These are phyloP conservation scores for Selenicereus undatus DNA, from an alignment of 148 eudicot species.

Conservation along the genomic window DNA sequence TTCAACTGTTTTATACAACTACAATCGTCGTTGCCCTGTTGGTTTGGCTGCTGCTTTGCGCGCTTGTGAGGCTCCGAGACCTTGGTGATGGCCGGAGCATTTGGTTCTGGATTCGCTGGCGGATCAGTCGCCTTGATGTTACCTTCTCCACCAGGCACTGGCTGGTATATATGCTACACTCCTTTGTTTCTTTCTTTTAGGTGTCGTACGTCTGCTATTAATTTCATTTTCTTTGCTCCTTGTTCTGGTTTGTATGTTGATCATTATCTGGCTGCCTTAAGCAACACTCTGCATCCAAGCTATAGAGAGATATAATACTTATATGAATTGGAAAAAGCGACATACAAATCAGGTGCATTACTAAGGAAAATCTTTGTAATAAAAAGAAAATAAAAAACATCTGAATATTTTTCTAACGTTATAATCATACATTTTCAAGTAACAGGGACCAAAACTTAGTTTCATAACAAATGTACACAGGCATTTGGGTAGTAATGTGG, in stretches of 20 bases:
- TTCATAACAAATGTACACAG: too few relatives aligned
- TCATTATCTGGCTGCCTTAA: not conserved
- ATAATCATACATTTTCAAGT: too few relatives aligned
- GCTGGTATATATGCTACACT: constrained; percentile 35
- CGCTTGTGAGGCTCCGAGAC: constrained; percentile 39
- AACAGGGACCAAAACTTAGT: too few relatives aligned
- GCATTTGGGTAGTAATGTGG: too few relatives aligned
- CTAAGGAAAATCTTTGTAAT: too few relatives aligned
- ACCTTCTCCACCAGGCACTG: constrained; percentile 71
- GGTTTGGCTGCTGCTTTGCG: constrained; percentile 59
- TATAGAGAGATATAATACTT: too few relatives aligned
- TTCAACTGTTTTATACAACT: not conserved
- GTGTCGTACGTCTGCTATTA: not conserved
- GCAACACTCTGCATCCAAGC: not conserved
- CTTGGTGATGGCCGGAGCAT: constrained; percentile 55
- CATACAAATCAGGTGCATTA: too few relatives aligned
- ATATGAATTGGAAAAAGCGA: too few relatives aligned
- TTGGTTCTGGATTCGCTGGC: constrained; percentile 79
- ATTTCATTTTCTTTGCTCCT: not conserved
- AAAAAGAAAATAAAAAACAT: too few relatives aligned
- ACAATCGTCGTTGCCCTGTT: constrained; percentile 43
- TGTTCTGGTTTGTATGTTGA: not conserved
- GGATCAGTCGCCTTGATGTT: constrained; percentile 82
- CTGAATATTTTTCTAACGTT: too few relatives aligned
- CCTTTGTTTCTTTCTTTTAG: not conserved